Base-by-base conservation (phyloP, 768 basidiomycete genomes). In the Rickenella mellea region DNA sequence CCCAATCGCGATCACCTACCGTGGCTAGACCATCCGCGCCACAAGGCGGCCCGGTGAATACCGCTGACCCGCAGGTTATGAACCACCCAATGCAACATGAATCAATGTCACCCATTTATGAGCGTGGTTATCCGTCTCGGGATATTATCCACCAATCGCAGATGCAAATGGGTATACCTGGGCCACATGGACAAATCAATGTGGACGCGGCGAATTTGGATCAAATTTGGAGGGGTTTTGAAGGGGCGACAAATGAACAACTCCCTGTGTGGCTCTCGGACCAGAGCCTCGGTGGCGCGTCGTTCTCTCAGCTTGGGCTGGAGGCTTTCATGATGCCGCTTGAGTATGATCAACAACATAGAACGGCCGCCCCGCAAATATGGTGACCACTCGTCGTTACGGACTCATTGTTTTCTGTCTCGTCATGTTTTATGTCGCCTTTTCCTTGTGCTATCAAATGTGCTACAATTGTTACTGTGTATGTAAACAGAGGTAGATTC, bases 251-350 rank as follows among this genome's bases (percentile, higher is more conserved):
- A 10, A 79, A 68, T 45, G 83, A 86, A 53, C 83, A 86, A 51
- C 65, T 87, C 8, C 86, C 87, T 15, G 78, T 89, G 21, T 90
- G 86, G 86, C 77, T 89, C 33, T 84, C 85, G 27, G 87, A 90
- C 57, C 82, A 85, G 58, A 85, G 73, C 50, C 62, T 89, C 2
- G 87, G 86, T 33, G 86, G 83, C 38, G 74, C 65, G 51, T 73
- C 78, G 6, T 83, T 87, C 61, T 71, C 78, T 25, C 83, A 86
- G 57, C 74, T 83, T 52, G 87, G 88, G 48, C 85, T 90, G 66
- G 83, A 90, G 53, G 84, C 87, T 4, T 89, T 89, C 63, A 65
- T 90, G 36, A 68, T 90, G 27, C 87, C 87, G 12, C 61, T 67
- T 24, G 81, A 87, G 55, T 87, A 81, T 29, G 54, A 54, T 35